These are phyloP conservation scores for Ramaria sp. DNA, from an alignment of 768 basidiomycete genomes.

Conservation along the genomic window DNA sequence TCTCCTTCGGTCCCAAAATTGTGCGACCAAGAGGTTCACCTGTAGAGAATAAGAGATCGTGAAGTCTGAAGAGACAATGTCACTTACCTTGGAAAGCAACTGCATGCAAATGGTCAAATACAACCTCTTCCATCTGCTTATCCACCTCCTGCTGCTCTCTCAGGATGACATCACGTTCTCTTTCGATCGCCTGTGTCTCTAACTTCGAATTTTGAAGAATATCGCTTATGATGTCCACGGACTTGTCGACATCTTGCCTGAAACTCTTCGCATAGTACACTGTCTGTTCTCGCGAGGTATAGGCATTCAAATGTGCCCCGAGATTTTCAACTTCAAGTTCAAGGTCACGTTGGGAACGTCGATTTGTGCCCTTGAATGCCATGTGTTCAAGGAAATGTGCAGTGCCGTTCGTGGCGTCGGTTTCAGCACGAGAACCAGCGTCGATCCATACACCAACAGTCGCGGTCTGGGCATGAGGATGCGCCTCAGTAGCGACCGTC, in stretches of 20 bases:
- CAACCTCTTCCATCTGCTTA: conserved; percentile 96
- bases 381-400: conserved; percentile 99
- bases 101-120: conserved; percentile 95
- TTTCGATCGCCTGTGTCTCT: conserved; percentile 76
- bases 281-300: conserved; percentile 97
- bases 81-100: conserved; percentile 88
- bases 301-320: conserved; percentile 94
- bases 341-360: conserved; percentile 77
- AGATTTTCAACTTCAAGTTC: conserved; percentile 98
- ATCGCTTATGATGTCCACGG: conserved; percentile 96
- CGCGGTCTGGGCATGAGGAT: conserved; percentile 86
- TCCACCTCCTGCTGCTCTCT: conserved; percentile 98
- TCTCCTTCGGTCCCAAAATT: conserved; percentile 91
- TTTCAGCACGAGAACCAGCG: conserved; percentile 95
- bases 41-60: conserved; percentile 21
- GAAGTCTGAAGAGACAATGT: conserved; percentile 12
- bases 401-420: conserved; percentile 86
- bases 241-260: conserved; percentile 81
- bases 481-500: conserved; percentile 87
- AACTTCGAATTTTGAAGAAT: conserved; percentile 96
- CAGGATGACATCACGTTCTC: conserved; percentile 93
- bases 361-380: conserved; percentile 94
- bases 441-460: conserved; percentile 99
- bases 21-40: conserved; percentile 94
- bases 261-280: conserved; percentile 99